Percentiles rank a stretch among this genome's conserved stretches.
phyloP scores from a whole-genome alignment of 2,329 filamentous ascomycete species.

The Westerdykella sp. region DNA sequence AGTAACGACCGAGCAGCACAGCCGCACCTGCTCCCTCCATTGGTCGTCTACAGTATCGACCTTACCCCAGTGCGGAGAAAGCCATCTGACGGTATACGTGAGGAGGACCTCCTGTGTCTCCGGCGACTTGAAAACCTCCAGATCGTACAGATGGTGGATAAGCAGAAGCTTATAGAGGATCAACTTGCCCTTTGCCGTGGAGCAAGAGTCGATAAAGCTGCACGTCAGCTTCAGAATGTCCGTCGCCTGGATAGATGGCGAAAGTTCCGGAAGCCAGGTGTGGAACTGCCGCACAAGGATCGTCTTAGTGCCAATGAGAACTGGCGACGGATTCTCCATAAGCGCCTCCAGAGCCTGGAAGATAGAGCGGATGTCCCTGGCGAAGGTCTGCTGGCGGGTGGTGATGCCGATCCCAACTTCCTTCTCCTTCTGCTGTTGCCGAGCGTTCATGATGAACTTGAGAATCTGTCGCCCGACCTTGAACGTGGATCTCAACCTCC shows the following conservation, averaged over 20 bases:
- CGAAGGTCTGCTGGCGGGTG: constrained; percentile 64
- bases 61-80: constrained; percentile 87
- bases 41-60: constrained; percentile 68
- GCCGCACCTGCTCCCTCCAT: constrained; percentile 85
- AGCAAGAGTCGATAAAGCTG: constrained; percentile 89
- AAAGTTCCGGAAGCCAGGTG: constrained; percentile 90
- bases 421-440: constrained; percentile 80
- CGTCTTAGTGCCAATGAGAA: constrained; percentile 89
- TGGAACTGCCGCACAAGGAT: constrained; percentile 94
- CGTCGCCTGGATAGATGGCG: constrained; percentile 66
- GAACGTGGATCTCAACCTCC: constrained; percentile 82
- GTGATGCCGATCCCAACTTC: constrained; percentile 82
- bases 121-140: constrained; percentile 73
- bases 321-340: constrained; percentile 80
- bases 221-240: constrained; percentile 89
- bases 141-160: constrained; percentile 81
- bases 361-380: constrained; percentile 73
- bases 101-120: constrained; percentile 69
- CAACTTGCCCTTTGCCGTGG: constrained; percentile 80
- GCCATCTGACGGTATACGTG: constrained; percentile 81
- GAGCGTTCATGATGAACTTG: constrained; percentile 88
- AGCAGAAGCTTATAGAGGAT: constrained; percentile 87
- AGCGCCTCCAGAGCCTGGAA: constrained; percentile 85
- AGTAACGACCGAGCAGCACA: constrained; percentile 88
- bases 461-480: constrained; percentile 91